Base-by-base conservation (phyloP, 257 asterid genomes). In the Nicotiana paniculata region DNA sequence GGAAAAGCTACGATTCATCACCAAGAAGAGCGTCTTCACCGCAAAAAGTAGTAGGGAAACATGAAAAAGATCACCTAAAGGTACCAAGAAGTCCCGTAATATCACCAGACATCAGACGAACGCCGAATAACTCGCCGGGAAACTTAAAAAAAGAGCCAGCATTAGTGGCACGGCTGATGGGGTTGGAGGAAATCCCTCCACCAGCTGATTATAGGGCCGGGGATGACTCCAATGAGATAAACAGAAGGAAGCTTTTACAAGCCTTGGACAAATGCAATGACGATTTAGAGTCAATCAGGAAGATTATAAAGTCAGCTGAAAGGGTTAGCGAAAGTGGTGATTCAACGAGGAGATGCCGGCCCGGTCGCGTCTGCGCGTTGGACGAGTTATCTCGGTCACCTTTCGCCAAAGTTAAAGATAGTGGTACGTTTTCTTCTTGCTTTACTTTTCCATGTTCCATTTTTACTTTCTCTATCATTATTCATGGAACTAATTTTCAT, bases 251-350 rank as follows among this genome's bases (percentile, higher is more conserved):
- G 84, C 86, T 93, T 85, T 48, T 93, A 13, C 86, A 86, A 37
- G 98, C 97, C 17, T 87, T 95, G 84, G 97, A 91, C 30, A 95
- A 92, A 87, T 93, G 98, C 85, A 93, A 93, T 79, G 87, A 91
- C 72, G 99, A 95, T 87, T 83, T 95, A 90, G 97, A 92, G 82
- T 89, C 89, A 67, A 87, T 95, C 58, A 92, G 87, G 91, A 88
- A 82, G 80, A 92, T 95, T 81, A 91, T 95, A 84, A 85, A 82
- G 81, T 88, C 93, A 21, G 91, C 89, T 32, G 83, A 84, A 51
- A 51, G 77, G 15, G 80, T 24, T 37, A 79, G 64, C 51, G 76
- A 28, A 39, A 81, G 69, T 24, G 81, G 48, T 24, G 62, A 53
- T 37, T 28, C 77, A n/a, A 46, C n/a, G 33, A 43, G 12, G 12